phyloP scores from a whole-genome alignment of 2,329 filamentous ascomycete species.

The Xylariaceae sp. region DNA sequence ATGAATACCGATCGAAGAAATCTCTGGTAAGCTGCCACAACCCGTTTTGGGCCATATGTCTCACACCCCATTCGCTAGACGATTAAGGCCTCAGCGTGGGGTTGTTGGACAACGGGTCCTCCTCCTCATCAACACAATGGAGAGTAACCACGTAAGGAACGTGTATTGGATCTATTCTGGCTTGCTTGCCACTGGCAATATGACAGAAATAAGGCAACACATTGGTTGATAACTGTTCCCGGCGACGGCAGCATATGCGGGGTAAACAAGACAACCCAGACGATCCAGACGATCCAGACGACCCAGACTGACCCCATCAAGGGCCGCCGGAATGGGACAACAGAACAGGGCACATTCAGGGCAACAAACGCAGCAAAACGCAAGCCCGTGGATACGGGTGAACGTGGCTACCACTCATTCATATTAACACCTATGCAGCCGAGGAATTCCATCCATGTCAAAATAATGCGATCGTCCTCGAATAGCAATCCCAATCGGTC shows the following conservation, averaged over 20 bases:
- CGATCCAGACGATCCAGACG: too few species aligned
- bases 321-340: neutral
- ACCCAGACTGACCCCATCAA: neutral
- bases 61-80: constrained; percentile 11
- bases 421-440: constrained; percentile 7
- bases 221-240: neutral
- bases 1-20: constrained; percentile 5
- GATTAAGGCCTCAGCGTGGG: neutral
- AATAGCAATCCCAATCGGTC: neutral
- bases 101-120: constrained; percentile 1
- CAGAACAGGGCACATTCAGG: constrained; percentile 1
- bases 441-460: constrained; percentile 9
- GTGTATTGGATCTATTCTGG: constrained; percentile 6
- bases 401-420: constrained; percentile 8
- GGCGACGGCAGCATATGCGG: neutral
- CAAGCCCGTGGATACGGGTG: constrained; percentile 9
- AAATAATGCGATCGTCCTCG: constrained; percentile 9
- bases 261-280: neutral
- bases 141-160: constrained; percentile 7
- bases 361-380: neutral
- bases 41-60: constrained; percentile 7
- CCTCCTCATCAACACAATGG: constrained; percentile 6
- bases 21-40: constrained; percentile 6
- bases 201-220: neutral
- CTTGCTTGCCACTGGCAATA: neutral